Evolutionary conservation across 1,139 yeast genomes (phyloP).

Genomic region (Taphrina deformans): DNA sequence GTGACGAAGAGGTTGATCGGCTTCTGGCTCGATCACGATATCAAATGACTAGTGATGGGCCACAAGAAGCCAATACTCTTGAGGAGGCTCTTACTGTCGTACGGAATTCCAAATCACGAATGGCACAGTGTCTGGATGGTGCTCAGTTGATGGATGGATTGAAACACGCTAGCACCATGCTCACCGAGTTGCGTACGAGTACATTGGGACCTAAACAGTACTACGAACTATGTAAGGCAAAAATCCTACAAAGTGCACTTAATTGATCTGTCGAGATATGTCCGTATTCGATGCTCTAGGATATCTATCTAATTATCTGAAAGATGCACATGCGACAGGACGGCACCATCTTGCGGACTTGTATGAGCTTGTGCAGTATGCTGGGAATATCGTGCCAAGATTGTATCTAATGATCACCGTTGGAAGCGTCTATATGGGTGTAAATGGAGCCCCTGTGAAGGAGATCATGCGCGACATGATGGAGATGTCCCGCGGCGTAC

Average conservation of each 20-base stretch:
- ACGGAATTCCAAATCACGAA: slow-evolving; percentile 66
- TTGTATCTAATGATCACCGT: slow-evolving; percentile 92
- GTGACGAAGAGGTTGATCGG: slow-evolving; percentile 11
- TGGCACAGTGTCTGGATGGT: slow-evolving; percentile 73
- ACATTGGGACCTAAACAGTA: slow-evolving; percentile 84
- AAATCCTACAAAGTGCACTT: too few species aligned
- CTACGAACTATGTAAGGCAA: slow-evolving; percentile 75
- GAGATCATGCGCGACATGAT: slow-evolving; percentile 95
- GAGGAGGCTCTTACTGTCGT: slow-evolving; percentile 61
- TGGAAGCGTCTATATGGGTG: slow-evolving; percentile 56
- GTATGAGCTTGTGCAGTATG: slow-evolving; percentile 91
- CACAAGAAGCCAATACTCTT: slow-evolving; percentile 42
- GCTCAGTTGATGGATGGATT: slow-evolving; percentile 82
- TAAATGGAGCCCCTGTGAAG: slow-evolving; percentile 73
- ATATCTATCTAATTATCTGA: slow-evolving; percentile 62
- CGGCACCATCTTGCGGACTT: slow-evolving; percentile 78
- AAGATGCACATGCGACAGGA: slow-evolving; percentile 60
- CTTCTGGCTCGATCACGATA: slow-evolving; percentile 18
- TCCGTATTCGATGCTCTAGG: slow-evolving; percentile 82
- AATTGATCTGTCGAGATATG: slow-evolving; percentile 27
- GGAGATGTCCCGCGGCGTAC: slow-evolving; percentile 98
- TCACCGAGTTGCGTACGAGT: slow-evolving; percentile 77
- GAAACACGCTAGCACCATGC: slow-evolving; percentile 79
- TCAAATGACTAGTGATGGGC: slow-evolving; percentile 14
- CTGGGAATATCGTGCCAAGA: slow-evolving; percentile 82